Evolutionary conservation across 495 filamentous ascomycete species (phyloP).

Genomic region (Acidiella bohemica): DNA sequence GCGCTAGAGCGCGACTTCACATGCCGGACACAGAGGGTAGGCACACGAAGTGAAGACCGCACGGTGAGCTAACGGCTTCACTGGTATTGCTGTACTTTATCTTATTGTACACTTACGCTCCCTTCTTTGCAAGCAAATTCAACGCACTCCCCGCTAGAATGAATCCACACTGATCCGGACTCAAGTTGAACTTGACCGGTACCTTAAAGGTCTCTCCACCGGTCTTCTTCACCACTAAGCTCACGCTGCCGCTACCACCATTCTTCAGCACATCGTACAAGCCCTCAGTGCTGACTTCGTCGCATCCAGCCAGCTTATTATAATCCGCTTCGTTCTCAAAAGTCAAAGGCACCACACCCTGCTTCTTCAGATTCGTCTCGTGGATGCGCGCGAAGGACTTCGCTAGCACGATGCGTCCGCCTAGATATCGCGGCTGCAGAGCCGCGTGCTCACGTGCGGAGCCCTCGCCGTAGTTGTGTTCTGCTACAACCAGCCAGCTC

Average conservation of each 20-base stretch:
- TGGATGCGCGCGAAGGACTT: conserved; percentile 95
- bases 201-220: conserved; percentile 49
- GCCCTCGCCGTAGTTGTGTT: conserved; percentile 97
- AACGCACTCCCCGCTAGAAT: conserved; percentile 87
- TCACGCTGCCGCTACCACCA: conserved; percentile 59
- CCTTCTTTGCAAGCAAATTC: conserved; percentile 63
- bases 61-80: too few species aligned
- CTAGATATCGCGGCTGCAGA: conserved; percentile 88
- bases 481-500: conserved; percentile 85
- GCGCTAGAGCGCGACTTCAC: too few species aligned
- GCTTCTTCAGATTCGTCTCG: conserved; percentile 98
- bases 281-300: conserved; percentile 67
- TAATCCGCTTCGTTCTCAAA: conserved; percentile 84
- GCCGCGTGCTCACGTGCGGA: conserved; percentile 91
- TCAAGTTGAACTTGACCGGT: conserved; percentile 63
- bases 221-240: conserved; percentile 48
- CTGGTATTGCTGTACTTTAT: too few species aligned
- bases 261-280: conserved; percentile 65
- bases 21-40: too few species aligned
- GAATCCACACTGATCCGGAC: conserved; percentile 75
- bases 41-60: too few species aligned
- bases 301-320: conserved; percentile 63
- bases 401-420: conserved; percentile 70
- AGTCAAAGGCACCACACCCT: conserved; percentile 86
- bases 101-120: too few species aligned